Conservation (phyloP, 257 asterid genomes). For the Solanum habrochaites region DNA sequence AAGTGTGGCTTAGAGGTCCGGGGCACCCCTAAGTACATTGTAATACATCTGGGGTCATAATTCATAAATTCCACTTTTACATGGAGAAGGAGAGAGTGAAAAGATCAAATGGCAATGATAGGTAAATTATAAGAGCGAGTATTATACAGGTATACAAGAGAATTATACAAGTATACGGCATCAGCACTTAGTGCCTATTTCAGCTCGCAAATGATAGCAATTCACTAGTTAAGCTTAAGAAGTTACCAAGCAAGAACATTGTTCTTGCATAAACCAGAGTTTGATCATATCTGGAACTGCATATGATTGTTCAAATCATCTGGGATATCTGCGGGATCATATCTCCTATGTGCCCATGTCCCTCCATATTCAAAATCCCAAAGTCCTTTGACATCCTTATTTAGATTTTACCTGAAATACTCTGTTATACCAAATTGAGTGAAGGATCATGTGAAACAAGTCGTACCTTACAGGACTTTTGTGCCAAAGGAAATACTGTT, state of each 20-base stretch:
- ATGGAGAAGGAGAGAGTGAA: not conserved
- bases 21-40: not conserved
- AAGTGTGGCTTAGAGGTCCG: not conserved
- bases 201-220: not conserved
- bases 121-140: not conserved
- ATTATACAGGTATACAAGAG: not conserved
- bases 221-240: not conserved
- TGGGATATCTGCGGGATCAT: not conserved
- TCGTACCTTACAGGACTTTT: slow-evolving; percentile 39
- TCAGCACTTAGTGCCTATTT: not conserved
- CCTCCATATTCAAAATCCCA: not conserved
- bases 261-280: not conserved
- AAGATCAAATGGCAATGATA: not conserved
- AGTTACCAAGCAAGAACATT: not conserved
- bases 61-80: not conserved
- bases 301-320: not conserved
- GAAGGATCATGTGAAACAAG: slow-evolving; percentile 64
- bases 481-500: slow-evolving; percentile 46
- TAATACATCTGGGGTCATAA: not conserved
- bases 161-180: not conserved
- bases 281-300: not conserved
- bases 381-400: not conserved
- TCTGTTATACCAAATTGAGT: slow-evolving; percentile 52
- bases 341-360: not conserved
- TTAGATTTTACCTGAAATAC: slow-evolving; percentile 26